Percentiles rank a stretch among this genome's conserved stretches.
Evolutionary conservation across 257 asterid species (phyloP).

Genomic region (Eustoma russellianum): DNA sequence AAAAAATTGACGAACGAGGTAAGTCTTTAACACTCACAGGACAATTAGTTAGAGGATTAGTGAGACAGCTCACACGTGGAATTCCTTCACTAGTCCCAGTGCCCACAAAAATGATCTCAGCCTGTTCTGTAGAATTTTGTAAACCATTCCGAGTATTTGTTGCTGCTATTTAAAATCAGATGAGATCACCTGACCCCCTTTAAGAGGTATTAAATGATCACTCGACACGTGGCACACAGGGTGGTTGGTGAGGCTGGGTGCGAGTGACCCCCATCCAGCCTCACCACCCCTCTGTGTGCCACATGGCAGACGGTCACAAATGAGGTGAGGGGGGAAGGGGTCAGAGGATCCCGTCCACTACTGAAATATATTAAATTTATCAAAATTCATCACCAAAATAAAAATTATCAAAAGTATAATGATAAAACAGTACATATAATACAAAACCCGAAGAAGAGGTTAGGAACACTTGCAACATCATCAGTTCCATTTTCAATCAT

Average conservation of each 20-base stretch:
- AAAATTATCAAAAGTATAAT: neutral
- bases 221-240: no score
- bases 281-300: no score
- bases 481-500: neutral
- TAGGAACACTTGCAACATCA: neutral
- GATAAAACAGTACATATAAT: neutral
- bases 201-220: no score
- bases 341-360: no score
- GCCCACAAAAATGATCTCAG: slow-evolving; percentile 78
- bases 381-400: neutral
- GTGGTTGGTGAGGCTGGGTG: no score
- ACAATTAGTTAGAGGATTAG: slow-evolving; percentile 61
- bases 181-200: no score
- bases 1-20: no score
- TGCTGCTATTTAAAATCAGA: no score
- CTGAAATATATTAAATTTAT: slow-evolving; percentile 20
- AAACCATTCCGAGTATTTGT: slow-evolving; percentile 23
- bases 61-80: slow-evolving; percentile 99
- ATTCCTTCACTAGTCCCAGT: slow-evolving; percentile 99
- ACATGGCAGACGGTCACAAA: no score
- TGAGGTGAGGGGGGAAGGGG: no score
- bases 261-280: no score
- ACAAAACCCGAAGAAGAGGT: neutral
- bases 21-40: slow-evolving; percentile 35
- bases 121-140: slow-evolving; percentile 26